These are phyloP conservation scores for Madurella fahalii DNA, from an alignment of 2,329 filamentous ascomycete species.

Conservation along the genomic window DNA sequence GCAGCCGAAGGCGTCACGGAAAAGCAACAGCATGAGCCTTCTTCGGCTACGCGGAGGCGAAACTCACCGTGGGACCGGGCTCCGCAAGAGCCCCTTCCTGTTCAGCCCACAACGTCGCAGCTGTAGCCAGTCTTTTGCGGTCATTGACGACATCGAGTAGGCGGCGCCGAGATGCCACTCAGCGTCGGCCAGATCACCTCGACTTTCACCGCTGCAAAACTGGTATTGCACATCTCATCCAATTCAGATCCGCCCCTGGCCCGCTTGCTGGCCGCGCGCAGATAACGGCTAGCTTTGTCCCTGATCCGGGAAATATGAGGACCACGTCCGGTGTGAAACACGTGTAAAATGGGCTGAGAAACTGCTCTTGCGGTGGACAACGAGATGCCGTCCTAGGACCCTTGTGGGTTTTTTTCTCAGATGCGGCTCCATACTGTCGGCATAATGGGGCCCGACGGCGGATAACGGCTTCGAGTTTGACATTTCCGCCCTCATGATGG, in stretches of 20 bases:
- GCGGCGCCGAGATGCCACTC: not conserved
- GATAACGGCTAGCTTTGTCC: not conserved
- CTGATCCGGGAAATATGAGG: not conserved
- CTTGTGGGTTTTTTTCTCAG: not conserved
- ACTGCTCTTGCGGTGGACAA: not conserved
- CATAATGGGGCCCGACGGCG: not conserved
- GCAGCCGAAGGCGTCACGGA: not conserved
- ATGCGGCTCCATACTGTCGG: not conserved
- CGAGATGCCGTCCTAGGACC: not conserved
- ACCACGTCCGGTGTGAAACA: not conserved
- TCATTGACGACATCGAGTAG: constrained; percentile 20
- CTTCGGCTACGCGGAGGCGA: constrained; percentile 4
- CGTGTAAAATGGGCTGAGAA: not conserved
- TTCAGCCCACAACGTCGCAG: constrained; percentile 4
- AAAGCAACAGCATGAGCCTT: not conserved
- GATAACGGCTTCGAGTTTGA: not conserved
- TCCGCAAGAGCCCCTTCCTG: constrained; percentile 10
- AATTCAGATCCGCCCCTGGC: not conserved
- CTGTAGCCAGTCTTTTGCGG: constrained; percentile 5
- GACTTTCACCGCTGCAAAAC: not conserved
- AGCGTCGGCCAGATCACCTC: not conserved
- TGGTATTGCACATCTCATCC: not conserved
- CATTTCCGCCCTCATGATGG: not conserved
- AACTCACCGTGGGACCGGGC: constrained; percentile 2
- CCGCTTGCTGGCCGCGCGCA: not conserved